phyloP scores from a whole-genome alignment of 1,284 basidiomycete species.

The Boletus mariae region DNA sequence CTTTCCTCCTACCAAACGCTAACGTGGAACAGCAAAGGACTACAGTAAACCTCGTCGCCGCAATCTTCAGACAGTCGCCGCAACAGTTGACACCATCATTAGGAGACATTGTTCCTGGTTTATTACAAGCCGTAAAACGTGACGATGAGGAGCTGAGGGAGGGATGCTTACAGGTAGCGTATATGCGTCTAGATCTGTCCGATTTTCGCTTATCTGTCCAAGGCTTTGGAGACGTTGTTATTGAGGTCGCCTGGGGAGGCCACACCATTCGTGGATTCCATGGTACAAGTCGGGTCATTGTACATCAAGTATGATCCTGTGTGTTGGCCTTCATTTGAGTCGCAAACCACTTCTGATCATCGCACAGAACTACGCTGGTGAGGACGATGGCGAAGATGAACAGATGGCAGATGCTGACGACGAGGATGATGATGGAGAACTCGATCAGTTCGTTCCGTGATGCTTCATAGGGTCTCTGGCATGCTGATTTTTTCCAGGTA shows the following conservation, averaged over 20 bases:
- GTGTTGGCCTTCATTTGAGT: constrained; percentile 29
- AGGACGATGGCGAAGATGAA: constrained; percentile 76
- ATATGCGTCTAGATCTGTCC: not conserved
- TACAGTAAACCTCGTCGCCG: constrained; percentile 76
- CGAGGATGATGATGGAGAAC: constrained; percentile 78
- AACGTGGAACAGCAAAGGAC: constrained; percentile 70
- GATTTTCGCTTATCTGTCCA: constrained; percentile 6
- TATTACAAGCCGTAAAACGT: constrained; percentile 61
- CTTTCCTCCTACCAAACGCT: constrained; percentile 51
- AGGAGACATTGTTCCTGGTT: constrained; percentile 60
- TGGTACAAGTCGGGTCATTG: constrained; percentile 68
- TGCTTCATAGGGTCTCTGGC: not conserved
- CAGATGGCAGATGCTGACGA: constrained; percentile 75
- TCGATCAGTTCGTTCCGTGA: constrained; percentile 54
- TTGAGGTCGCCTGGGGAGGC: constrained; percentile 82
- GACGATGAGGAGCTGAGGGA: constrained; percentile 83
- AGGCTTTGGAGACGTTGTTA: constrained; percentile 80
- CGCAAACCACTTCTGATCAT: constrained; percentile 5
- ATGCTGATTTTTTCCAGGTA: constrained; percentile 52
- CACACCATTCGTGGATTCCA: constrained; percentile 64
- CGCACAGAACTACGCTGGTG: constrained; percentile 80
- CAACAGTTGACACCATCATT: constrained; percentile 58
- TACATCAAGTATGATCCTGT: constrained; percentile 95
- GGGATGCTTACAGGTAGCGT: constrained; percentile 63
- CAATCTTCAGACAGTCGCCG: constrained; percentile 71